A percentile compares a stretch with the other conserved stretches of the same genome.
These are phyloP conservation scores for Rhodotorula glutinis DNA, from an alignment of 1,284 basidiomycete genomes.

Conservation along the genomic window DNA sequence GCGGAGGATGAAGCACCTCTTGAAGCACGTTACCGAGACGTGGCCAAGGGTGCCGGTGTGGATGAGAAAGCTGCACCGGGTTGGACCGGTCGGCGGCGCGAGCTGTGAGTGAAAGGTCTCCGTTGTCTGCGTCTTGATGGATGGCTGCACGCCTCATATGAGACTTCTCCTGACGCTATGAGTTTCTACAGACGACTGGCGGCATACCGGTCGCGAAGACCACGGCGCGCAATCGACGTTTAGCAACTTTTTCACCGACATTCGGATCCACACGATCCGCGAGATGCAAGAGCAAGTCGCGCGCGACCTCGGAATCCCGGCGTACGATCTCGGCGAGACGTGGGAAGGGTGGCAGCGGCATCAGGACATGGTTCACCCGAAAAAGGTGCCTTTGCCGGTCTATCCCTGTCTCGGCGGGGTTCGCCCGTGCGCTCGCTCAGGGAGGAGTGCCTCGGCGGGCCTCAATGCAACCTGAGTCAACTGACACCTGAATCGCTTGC, in stretches of 20 bases:
- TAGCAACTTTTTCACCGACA: conserved; percentile 44
- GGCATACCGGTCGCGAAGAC: conserved; percentile 24
- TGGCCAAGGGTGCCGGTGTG: conserved; percentile 42
- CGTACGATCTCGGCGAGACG: conserved; percentile 42
- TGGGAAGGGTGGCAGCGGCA: conserved; percentile 44
- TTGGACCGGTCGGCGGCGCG: conserved; percentile 39
- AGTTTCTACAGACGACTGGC: conserved; percentile 31
- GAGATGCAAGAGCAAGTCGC: conserved; percentile 42
- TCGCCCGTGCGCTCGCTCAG: too few relatives aligned
- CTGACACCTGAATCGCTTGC: not conserved
- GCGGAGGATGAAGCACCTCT: conserved; percentile 28
- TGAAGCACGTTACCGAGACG: conserved; percentile 34
- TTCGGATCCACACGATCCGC: conserved; percentile 42
- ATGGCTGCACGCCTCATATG: not conserved
- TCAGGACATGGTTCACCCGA: conserved; percentile 43
- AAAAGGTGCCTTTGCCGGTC: conserved; percentile 20
- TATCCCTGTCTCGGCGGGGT: not conserved
- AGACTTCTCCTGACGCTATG: not conserved
- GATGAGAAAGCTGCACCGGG: conserved; percentile 41
- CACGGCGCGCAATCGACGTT: conserved; percentile 30
- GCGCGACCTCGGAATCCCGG: conserved; percentile 32
- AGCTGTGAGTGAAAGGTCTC: conserved; percentile 19
- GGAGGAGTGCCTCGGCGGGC: too few relatives aligned
- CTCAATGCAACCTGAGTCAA: not conserved
- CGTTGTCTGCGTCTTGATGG: not conserved